A percentile compares a stretch with the other conserved stretches of the same genome.
Conservation (phyloP, 345 rosid genomes). For the Erysimum cheiranthoides region DNA sequence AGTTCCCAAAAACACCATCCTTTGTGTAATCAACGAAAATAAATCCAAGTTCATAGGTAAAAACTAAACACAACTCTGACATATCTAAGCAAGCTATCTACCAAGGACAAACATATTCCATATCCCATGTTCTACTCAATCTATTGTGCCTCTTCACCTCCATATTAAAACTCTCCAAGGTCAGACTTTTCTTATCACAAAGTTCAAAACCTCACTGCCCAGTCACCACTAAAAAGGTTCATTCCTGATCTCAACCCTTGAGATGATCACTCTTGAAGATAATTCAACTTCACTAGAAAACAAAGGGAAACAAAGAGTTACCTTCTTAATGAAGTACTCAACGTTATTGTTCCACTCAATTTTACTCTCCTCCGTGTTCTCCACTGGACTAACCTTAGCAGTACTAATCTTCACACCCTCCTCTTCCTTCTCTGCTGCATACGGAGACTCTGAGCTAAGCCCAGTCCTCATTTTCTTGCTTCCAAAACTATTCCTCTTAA, state of each 20-base stretch:
- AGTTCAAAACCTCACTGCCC: slow-evolving; percentile 16
- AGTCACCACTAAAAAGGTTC: slow-evolving; percentile 7
- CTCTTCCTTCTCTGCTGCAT: slow-evolving; percentile 44
- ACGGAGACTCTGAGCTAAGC: slow-evolving; percentile 67
- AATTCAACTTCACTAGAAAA: slow-evolving; percentile 3
- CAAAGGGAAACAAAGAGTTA: neutral
- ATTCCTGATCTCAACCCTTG: slow-evolving; percentile 4
- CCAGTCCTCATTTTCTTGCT: slow-evolving; percentile 78
- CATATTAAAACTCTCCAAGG: slow-evolving; percentile 1
- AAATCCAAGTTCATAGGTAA: neutral
- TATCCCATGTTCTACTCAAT: slow-evolving; percentile 2
- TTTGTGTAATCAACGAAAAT: slow-evolving; percentile 1
- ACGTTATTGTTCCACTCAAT: slow-evolving; percentile 73
- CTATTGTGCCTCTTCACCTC: slow-evolving; percentile 13
- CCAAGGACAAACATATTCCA: slow-evolving; percentile 6
- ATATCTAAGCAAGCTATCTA: slow-evolving; percentile 20
- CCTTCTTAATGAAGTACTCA: slow-evolving; percentile 87
- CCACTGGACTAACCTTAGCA: slow-evolving; percentile 26
- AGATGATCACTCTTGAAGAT: neutral
- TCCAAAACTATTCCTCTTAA: slow-evolving; percentile 67
- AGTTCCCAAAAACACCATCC: neutral
- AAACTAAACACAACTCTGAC: slow-evolving; percentile 3
- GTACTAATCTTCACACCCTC: slow-evolving; percentile 45
- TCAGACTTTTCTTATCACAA: slow-evolving; percentile 9
- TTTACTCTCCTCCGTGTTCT: slow-evolving; percentile 37